Evolutionary conservation across 345 rosid genomes (phyloP).

Genomic region (Acer negundo): DNA sequence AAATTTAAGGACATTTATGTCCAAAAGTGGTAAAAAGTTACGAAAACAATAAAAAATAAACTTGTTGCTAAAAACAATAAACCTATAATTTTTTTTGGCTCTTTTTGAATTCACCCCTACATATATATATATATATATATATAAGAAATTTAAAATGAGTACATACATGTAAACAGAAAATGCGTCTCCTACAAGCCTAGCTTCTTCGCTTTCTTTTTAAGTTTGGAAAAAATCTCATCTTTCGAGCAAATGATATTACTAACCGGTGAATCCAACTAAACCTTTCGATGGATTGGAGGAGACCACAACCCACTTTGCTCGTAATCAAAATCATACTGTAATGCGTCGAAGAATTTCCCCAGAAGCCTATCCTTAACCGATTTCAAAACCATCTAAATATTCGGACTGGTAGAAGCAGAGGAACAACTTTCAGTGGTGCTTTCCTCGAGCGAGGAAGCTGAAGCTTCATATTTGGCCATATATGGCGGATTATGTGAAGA

Average conservation of each 20-base stretch:
- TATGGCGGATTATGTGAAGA: background rate
- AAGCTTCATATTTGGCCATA: constrained; percentile 7
- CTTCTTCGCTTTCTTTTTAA: constrained; percentile 26
- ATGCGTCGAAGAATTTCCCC: constrained; percentile 39
- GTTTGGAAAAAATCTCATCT: background rate
- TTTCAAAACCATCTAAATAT: constrained; percentile 35
- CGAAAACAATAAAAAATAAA: no score
- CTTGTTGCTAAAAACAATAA: no score
- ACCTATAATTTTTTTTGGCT: no score
- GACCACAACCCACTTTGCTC: constrained; percentile 47
- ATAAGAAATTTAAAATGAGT: background rate
- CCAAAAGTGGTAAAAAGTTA: no score
- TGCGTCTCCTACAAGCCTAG: constrained; percentile 10
- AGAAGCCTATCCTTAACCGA: constrained; percentile 35
- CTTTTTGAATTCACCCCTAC: no score
- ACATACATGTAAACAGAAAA: constrained; percentile 23
- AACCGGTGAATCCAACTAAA: constrained; percentile 27
- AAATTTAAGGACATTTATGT: no score
- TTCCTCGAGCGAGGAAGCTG: background rate
- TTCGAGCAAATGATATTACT: constrained; percentile 11
- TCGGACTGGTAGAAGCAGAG: background rate
- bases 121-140: no score
- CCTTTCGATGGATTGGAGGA: constrained; percentile 32
- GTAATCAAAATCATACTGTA: constrained; percentile 42
- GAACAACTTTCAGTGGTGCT: constrained; percentile 5